Percentiles rank a stretch among this genome's conserved stretches.
These are phyloP conservation scores for Neostapfia colusana DNA, from an alignment of 176 grass and related monocot species.

Conservation along the genomic window DNA sequence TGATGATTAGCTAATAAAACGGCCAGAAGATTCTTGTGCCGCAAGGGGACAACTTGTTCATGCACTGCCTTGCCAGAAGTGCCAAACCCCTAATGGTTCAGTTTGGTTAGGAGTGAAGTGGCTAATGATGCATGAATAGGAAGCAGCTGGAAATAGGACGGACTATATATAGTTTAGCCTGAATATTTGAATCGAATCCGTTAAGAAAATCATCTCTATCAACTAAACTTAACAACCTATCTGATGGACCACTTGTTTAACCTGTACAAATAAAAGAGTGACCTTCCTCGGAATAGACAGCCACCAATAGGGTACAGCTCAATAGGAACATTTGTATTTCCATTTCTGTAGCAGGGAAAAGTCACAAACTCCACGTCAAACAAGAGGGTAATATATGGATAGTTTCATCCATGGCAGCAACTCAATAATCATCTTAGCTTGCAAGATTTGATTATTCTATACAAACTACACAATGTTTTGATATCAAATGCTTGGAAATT, in stretches of 20 bases:
- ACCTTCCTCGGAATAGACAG: background rate
- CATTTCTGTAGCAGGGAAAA: background rate
- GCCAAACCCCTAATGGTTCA: slow-evolving; percentile 54
- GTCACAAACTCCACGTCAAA: background rate
- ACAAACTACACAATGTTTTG: background rate
- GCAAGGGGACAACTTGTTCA: slow-evolving; percentile 48
- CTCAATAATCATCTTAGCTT: background rate
- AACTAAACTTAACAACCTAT: slow-evolving; percentile 39
- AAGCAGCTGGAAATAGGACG: slow-evolving; percentile 34
- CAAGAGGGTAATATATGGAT: background rate
- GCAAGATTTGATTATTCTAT: background rate
- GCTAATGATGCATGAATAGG: slow-evolving; percentile 43
- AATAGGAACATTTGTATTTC: background rate
- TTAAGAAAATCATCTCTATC: slow-evolving; percentile 46
- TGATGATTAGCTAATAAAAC: slow-evolving; percentile 36
- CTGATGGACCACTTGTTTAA: slow-evolving; percentile 35
- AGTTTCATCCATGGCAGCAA: background rate
- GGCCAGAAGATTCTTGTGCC: slow-evolving; percentile 40
- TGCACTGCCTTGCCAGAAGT: slow-evolving; percentile 48
- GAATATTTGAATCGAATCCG: slow-evolving; percentile 26
- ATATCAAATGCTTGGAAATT: background rate
- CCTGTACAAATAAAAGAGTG: slow-evolving; percentile 36
- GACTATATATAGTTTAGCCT: slow-evolving; percentile 34
- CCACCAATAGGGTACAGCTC: background rate
- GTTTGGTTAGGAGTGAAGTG: slow-evolving; percentile 42